Percentiles rank a stretch among this genome's conserved stretches.
These are phyloP conservation scores for Ustilago bromivora DNA, from an alignment of 1,284 basidiomycete genomes.

Conservation along the genomic window DNA sequence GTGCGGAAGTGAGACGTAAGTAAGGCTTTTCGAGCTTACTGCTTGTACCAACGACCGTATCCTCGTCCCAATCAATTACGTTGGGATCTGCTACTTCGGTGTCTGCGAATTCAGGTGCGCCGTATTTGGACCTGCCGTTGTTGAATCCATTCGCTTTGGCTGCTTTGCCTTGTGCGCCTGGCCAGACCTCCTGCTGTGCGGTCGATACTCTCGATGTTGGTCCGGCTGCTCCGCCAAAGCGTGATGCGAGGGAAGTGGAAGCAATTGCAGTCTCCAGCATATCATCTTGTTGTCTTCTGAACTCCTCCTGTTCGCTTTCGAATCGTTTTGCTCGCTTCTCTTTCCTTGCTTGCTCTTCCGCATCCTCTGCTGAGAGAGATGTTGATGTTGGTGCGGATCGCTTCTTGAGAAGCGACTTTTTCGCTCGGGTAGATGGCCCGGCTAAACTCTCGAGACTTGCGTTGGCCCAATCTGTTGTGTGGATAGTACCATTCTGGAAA, in stretches of 20 bases:
- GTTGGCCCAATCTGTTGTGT: constrained; percentile 87
- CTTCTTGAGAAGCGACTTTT: constrained; percentile 44
- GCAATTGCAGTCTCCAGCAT: constrained; percentile 54
- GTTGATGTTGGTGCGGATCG: constrained; percentile 18
- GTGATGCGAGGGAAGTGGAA: constrained; percentile 47
- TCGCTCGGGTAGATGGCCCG: constrained; percentile 30
- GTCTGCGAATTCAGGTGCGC: constrained; percentile 30
- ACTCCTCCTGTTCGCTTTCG: constrained; percentile 63
- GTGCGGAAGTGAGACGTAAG: constrained; percentile 94
- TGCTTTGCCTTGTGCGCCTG: constrained; percentile 18
- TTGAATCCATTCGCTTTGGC: constrained; percentile 8
- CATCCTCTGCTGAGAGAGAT: constrained; percentile 13
- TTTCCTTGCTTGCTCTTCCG: constrained; percentile 57
- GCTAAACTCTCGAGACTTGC: constrained; percentile 83
- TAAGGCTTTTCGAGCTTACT: constrained; percentile 94
- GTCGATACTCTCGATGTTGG: background rate
- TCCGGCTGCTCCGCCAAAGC: constrained; percentile 38
- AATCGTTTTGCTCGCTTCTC: constrained; percentile 68
- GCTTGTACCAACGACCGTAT: constrained; percentile 92
- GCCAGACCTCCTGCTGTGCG: constrained; percentile 24
- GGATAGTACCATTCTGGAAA: constrained; percentile 77
- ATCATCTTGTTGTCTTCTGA: constrained; percentile 49
- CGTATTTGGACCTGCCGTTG: constrained; percentile 17
- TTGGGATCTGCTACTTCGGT: constrained; percentile 70
- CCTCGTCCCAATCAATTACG: constrained; percentile 94